These are phyloP conservation scores for Exophiala sideris DNA, from an alignment of 2,329 filamentous ascomycete species.

Conservation along the genomic window DNA sequence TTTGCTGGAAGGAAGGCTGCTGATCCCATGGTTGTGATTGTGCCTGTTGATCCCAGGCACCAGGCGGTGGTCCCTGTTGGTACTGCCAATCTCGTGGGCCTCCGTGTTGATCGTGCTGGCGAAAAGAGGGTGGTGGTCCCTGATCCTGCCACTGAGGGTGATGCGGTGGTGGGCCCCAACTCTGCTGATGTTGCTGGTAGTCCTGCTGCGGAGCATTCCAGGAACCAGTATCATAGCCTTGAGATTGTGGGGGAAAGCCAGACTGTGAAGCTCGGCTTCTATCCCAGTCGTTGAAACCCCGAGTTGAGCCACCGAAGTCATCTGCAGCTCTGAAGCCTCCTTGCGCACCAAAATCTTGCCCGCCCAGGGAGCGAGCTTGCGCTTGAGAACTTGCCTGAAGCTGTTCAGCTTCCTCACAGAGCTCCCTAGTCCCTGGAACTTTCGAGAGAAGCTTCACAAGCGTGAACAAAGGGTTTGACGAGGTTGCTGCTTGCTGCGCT, in stretches of 20 bases:
- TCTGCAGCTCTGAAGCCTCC: slow-evolving; percentile 29
- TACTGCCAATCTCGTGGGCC: slow-evolving; percentile 16
- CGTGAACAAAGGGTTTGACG: slow-evolving; percentile 48
- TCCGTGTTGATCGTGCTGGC: slow-evolving; percentile 10
- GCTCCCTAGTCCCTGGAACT: slow-evolving; percentile 68
- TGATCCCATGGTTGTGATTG: slow-evolving; percentile 24
- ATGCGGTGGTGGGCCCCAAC: slow-evolving; percentile 12
- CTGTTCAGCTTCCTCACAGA: slow-evolving; percentile 63
- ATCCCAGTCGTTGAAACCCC: slow-evolving; percentile 35
- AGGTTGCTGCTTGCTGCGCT: slow-evolving; percentile 53
- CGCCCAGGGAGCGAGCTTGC: slow-evolving; percentile 59
- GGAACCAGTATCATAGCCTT: slow-evolving; percentile 13
- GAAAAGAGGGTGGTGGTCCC: slow-evolving; percentile 8
- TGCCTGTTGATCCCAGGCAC: slow-evolving; percentile 2
- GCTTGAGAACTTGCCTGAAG: slow-evolving; percentile 61
- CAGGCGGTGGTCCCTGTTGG: slow-evolving; percentile 5
- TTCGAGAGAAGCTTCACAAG: slow-evolving; percentile 72
- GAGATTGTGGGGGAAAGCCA: slow-evolving; percentile 40
- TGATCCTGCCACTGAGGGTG: slow-evolving; percentile 4
- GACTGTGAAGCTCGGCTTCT: slow-evolving; percentile 15
- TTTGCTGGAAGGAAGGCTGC: slow-evolving; percentile 9
- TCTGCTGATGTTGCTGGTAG: slow-evolving; percentile 14
- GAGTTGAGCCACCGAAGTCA: slow-evolving; percentile 22
- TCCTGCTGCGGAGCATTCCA: slow-evolving; percentile 18
- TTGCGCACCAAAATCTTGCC: slow-evolving; percentile 34